phyloP scores from a whole-genome alignment of 805 yeast species.

The Candida manassasensis region DNA sequence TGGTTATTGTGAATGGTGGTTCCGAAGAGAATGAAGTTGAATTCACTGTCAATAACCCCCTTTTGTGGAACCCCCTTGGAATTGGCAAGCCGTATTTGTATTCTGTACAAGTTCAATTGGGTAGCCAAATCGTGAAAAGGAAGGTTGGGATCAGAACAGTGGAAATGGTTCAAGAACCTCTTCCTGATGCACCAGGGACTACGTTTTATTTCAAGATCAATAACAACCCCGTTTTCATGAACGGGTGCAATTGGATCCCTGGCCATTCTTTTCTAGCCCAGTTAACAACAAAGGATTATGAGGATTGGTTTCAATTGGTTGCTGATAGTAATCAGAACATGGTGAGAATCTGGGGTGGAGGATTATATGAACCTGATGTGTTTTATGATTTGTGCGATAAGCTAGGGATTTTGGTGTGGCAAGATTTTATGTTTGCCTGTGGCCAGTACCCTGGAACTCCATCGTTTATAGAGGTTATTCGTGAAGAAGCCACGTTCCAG shows the following conservation, averaged over 20 bases:
- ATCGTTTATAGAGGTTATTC: slow-evolving; percentile 30
- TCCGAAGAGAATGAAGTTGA: not conserved
- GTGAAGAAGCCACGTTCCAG: slow-evolving; percentile 35
- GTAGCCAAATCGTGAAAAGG: slow-evolving; percentile 12
- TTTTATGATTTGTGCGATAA: slow-evolving; percentile 43
- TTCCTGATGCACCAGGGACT: slow-evolving; percentile 28
- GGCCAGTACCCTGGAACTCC: slow-evolving; percentile 47
- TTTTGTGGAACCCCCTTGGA: slow-evolving; percentile 39
- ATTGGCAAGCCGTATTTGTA: slow-evolving; percentile 36
- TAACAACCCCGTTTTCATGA: slow-evolving; percentile 30
- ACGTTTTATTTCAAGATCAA: slow-evolving; percentile 43
- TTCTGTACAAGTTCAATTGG: slow-evolving; percentile 14
- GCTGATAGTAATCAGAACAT: slow-evolving; percentile 39
- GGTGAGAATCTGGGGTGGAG: slow-evolving; percentile 50
- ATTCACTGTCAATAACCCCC: slow-evolving; percentile 20
- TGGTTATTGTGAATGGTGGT: not conserved
- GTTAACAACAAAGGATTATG: slow-evolving; percentile 31
- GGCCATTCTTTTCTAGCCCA: slow-evolving; percentile 36
- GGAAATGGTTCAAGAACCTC: slow-evolving; percentile 34
- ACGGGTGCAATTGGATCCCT: slow-evolving; percentile 49
- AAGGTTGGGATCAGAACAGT: slow-evolving; percentile 38
- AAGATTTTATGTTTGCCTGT: slow-evolving; percentile 56
- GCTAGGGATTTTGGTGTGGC: slow-evolving; percentile 47
- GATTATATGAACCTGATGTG: slow-evolving; percentile 38
- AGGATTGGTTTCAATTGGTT: slow-evolving; percentile 29